Percentiles rank a stretch among this genome's conserved stretches.
Conservation (phyloP, 2,329 filamentous ascomycete species). For the Xylaria sp. region DNA sequence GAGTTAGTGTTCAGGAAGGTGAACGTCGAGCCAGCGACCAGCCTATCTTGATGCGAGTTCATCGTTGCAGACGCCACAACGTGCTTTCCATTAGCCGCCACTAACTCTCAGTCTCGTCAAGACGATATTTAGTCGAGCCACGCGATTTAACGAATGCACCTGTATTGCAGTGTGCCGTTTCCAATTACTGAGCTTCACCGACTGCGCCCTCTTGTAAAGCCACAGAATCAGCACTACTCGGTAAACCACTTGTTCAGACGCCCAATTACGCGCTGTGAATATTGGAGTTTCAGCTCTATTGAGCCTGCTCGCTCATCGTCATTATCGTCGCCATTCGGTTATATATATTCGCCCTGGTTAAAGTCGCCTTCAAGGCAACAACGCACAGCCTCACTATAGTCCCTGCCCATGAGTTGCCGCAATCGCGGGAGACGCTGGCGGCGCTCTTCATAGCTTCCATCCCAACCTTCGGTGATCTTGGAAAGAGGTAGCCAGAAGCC, state of each 20-base stretch:
- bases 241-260: not conserved
- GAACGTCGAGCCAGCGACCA: too few species aligned
- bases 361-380: conserved; percentile 13
- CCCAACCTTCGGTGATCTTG: not conserved
- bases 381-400: conserved; percentile 15
- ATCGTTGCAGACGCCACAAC: too few species aligned
- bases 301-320: not conserved
- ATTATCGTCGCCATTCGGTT: not conserved
- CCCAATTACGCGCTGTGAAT: conserved; percentile 1
- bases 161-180: too few species aligned
- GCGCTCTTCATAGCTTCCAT: conserved; percentile 6
- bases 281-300: conserved; percentile 14
- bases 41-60: too few species aligned
- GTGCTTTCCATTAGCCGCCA: too few species aligned
- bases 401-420: conserved; percentile 20
- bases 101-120: too few species aligned
- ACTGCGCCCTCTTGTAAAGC: too few species aligned
- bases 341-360: not conserved
- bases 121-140: too few species aligned
- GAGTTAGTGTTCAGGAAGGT: too few species aligned
- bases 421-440: conserved; percentile 14
- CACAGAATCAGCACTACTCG: too few species aligned
- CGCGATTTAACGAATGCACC: too few species aligned
- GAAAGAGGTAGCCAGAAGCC: conserved; percentile 16
- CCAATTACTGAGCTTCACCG: too few species aligned